Percentiles rank a stretch among this genome's conserved stretches.
phyloP scores from a whole-genome alignment of 2,329 filamentous ascomycete genomes.

The Sporothrix protearum region DNA sequence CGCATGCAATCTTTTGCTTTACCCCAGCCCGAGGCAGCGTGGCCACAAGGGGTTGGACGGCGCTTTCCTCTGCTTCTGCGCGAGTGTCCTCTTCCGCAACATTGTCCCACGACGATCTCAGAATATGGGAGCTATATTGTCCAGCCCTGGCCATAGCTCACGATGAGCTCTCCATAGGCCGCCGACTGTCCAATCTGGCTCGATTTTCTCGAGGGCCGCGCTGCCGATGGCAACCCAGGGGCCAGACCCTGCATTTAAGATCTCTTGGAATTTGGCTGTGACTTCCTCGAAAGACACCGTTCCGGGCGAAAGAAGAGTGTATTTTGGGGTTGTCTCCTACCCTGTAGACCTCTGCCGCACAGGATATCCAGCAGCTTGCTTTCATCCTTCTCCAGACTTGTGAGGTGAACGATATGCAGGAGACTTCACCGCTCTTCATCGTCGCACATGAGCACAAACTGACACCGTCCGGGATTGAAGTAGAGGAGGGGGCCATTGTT shows the following conservation, averaged over 20 bases:
- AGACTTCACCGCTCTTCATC: slow-evolving; percentile 13
- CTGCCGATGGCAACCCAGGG: not conserved
- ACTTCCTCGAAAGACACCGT: not conserved
- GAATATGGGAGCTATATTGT: no score
- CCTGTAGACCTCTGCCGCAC: no score
- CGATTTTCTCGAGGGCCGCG: not conserved
- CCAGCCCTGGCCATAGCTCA: not conserved
- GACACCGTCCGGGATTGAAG: not conserved
- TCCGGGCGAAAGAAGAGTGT: not conserved
- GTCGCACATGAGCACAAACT: not conserved
- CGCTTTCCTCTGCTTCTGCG: not conserved
- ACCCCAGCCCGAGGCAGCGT: not conserved
- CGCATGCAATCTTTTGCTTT: not conserved
- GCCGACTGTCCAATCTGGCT: not conserved
- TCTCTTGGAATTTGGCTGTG: not conserved
- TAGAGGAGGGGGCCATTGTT: not conserved
- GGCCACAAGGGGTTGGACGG: not conserved
- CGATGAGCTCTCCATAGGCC: not conserved
- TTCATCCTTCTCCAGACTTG: not conserved
- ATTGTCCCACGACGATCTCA: not conserved
- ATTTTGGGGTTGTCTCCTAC: not conserved
- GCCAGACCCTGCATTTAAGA: slow-evolving; percentile 1
- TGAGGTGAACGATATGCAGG: no score
- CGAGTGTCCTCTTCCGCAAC: not conserved
- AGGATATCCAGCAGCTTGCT: not conserved